Conservation (phyloP, 2,329 filamentous ascomycete genomes). For the Lachnellula hyalina region DNA sequence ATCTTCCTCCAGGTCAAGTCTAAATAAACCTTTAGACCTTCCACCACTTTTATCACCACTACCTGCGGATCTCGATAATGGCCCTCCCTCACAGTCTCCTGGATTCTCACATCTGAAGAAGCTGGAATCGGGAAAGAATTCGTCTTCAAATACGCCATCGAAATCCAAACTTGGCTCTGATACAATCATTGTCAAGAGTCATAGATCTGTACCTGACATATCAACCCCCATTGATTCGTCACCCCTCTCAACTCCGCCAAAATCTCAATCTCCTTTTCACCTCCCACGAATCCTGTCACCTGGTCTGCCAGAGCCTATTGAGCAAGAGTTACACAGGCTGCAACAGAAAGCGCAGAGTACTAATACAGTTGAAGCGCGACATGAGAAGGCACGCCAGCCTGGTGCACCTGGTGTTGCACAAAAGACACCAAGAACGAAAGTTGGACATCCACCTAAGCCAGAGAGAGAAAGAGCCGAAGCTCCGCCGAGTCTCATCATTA, state of each 20-base stretch:
- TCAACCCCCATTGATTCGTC: constrained; percentile 6
- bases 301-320: constrained; percentile 27
- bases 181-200: constrained; percentile 19
- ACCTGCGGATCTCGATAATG: constrained; percentile 22
- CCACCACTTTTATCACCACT: constrained; percentile 24
- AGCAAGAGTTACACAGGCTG: constrained; percentile 26
- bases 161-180: constrained; percentile 16
- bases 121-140: constrained; percentile 8
- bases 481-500: constrained; percentile 19
- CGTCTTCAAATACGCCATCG: constrained; percentile 17
- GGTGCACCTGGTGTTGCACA: constrained; percentile 31
- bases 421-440: constrained; percentile 26
- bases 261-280: constrained; percentile 16
- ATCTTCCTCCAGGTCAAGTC: constrained; percentile 5
- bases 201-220: neutral
- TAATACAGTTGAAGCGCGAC: constrained; percentile 28
- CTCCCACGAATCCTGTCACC: constrained; percentile 29
- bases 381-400: constrained; percentile 28
- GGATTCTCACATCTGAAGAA: constrained; percentile 8
- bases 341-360: constrained; percentile 17
- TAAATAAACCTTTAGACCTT: constrained; percentile 17
- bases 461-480: constrained; percentile 8
- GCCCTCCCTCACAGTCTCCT: constrained; percentile 5
- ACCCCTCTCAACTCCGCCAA: constrained; percentile 14
- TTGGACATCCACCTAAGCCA: constrained; percentile 29